Percentiles rank a stretch among this genome's conserved stretches.
Conservation (phyloP, 306 rosid species). For the Acmispon strigosus region DNA sequence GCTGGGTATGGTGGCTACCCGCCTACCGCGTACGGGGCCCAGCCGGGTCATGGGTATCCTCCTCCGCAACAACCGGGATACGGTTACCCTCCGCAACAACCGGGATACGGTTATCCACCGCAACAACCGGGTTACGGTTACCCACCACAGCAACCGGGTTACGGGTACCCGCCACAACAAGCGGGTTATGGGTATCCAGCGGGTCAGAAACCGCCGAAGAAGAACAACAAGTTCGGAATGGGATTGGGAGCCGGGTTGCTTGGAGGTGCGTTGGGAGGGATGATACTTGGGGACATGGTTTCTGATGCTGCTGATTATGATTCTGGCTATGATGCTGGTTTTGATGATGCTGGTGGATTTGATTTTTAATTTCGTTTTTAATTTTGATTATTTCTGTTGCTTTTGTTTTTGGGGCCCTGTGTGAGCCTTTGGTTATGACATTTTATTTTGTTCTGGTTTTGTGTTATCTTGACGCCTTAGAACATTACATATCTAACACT, state of each 20-base stretch:
- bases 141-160: not conserved
- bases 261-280: conserved; percentile 74
- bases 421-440: too few species aligned
- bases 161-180: conserved; percentile 15
- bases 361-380: conserved; percentile 2
- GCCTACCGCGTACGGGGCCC: not conserved
- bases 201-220: conserved; percentile 32
- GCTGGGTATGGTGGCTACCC: too few species aligned
- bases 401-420: not conserved
- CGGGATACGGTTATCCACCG: conserved; percentile 13
- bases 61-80: conserved; percentile 8
- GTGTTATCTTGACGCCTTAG: too few species aligned
- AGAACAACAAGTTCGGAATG: conserved; percentile 54
- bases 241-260: conserved; percentile 78
- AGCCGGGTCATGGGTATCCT: not conserved
- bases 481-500: too few species aligned
- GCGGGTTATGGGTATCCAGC: conserved; percentile 39
- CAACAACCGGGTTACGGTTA: conserved; percentile 16
- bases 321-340: conserved; percentile 37
- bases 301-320: conserved; percentile 44
- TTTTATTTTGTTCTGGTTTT: too few species aligned
- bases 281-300: conserved; percentile 69
- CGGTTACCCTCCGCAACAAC: conserved; percentile 14
- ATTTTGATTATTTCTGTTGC: not conserved
- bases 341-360: conserved; percentile 33